Evolutionary conservation across 495 filamentous ascomycete species (phyloP).

Genomic region (Penicillium canariense): DNA sequence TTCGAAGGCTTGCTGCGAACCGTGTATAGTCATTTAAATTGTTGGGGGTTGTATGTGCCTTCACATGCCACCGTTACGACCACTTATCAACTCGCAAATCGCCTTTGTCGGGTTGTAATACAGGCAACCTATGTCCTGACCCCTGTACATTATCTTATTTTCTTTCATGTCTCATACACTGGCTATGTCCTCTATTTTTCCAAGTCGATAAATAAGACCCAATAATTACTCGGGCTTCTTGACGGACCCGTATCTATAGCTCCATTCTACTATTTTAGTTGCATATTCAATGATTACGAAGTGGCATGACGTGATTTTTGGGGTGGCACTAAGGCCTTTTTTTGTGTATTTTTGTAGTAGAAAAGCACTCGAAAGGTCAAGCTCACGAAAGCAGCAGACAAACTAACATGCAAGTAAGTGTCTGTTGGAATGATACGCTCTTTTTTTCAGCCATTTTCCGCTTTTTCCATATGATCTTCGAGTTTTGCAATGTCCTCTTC

Average conservation of each 20-base stretch:
- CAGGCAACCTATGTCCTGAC: not conserved
- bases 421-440: not conserved
- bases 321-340: conserved; percentile 2
- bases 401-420: not conserved
- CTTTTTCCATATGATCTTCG: not conserved
- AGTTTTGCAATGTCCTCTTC: not conserved
- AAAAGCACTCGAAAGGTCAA: not conserved
- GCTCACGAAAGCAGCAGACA: not conserved
- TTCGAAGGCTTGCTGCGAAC: not conserved
- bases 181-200: not conserved
- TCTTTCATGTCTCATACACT: not conserved
- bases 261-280: not conserved
- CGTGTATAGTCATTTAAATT: not conserved
- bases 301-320: not conserved
- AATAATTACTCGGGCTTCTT: too few species aligned
- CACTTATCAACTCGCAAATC: not conserved
- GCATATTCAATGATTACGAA: not conserved
- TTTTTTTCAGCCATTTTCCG: not conserved
- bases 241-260: not conserved
- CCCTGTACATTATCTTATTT: conserved; percentile 3
- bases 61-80: not conserved
- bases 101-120: not conserved
- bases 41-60: not conserved
- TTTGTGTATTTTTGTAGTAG: not conserved
- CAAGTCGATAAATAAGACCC: not conserved